Percentiles rank a stretch among this genome's conserved stretches.
These are phyloP conservation scores for Leucaena leucocephala DNA, from an alignment of 306 rosid genomes.

Conservation along the genomic window DNA sequence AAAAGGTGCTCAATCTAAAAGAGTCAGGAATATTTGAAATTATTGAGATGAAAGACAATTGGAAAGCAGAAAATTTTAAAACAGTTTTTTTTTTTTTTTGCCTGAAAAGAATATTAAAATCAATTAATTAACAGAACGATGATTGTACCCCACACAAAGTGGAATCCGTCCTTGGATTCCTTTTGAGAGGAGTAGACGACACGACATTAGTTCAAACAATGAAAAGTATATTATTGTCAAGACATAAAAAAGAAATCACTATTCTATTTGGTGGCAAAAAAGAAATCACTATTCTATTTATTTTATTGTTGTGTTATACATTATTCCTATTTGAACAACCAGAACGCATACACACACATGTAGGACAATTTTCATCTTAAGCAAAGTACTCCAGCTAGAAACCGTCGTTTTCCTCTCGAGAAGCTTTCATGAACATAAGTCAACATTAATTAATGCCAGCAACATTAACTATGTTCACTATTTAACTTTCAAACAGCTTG, in stretches of 20 bases:
- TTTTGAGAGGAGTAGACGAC: too few species aligned
- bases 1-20: background rate
- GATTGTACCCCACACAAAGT: background rate
- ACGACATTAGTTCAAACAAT: too few species aligned
- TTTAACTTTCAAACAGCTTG: background rate
- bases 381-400: background rate
- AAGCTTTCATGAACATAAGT: background rate
- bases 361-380: background rate
- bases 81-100: background rate
- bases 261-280: too few species aligned
- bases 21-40: too few species aligned
- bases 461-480: background rate
- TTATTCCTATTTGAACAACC: too few species aligned
- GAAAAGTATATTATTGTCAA: too few species aligned
- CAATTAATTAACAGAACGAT: background rate
- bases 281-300: too few species aligned
- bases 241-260: too few species aligned
- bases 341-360: too few species aligned
- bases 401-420: background rate
- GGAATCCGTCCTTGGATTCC: background rate
- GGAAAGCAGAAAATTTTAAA: background rate
- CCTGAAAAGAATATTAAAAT: too few species aligned
- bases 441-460: background rate
- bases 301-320: too few species aligned
- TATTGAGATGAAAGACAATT: background rate